phyloP scores from a whole-genome alignment of 768 basidiomycete genomes.

The Boletus subparvulus region DNA sequence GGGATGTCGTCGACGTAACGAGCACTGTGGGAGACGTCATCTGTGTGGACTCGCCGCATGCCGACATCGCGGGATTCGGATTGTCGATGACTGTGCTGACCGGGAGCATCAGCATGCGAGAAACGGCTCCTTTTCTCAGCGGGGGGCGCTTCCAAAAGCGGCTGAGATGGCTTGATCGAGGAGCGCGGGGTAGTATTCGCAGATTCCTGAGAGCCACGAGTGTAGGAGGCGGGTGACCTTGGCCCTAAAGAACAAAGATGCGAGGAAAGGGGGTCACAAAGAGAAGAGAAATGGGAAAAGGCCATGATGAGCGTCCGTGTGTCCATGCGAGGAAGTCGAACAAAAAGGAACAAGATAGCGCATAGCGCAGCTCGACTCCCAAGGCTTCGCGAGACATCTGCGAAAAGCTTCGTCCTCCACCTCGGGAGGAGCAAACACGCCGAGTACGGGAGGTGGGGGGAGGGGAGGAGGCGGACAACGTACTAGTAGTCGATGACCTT shows the following conservation, averaged over 20 bases:
- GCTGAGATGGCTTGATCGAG: constrained; percentile 17
- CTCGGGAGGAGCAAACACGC: constrained; percentile 40
- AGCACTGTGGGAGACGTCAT: constrained; percentile 16
- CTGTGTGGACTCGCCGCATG: constrained; percentile 17
- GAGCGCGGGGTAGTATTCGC: constrained; percentile 6
- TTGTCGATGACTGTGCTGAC: constrained; percentile 12
- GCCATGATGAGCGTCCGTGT: constrained; percentile 43
- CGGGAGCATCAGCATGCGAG: constrained; percentile 17
- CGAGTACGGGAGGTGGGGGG: constrained; percentile 35
- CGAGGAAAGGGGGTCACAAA: constrained; percentile 30
- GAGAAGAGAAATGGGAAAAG: constrained; percentile 31
- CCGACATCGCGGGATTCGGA: constrained; percentile 16
- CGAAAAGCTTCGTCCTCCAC: constrained; percentile 34
- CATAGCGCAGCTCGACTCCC: constrained; percentile 42
- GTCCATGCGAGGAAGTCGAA: constrained; percentile 42
- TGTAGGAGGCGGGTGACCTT: constrained; percentile 36
- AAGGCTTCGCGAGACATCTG: constrained; percentile 45
- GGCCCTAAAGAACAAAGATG: constrained; percentile 43
- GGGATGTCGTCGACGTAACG: constrained; percentile 18
- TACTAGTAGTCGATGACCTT: constrained; percentile 42
- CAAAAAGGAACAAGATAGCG: constrained; percentile 33
- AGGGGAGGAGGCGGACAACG: constrained; percentile 47
- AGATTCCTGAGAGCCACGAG: constrained; percentile 32
- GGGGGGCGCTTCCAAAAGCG: constrained; percentile 8
- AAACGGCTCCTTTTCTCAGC: constrained; percentile 24